These are phyloP conservation scores for Meripilus lineatus DNA, from an alignment of 1,284 basidiomycete genomes.

Conservation along the genomic window DNA sequence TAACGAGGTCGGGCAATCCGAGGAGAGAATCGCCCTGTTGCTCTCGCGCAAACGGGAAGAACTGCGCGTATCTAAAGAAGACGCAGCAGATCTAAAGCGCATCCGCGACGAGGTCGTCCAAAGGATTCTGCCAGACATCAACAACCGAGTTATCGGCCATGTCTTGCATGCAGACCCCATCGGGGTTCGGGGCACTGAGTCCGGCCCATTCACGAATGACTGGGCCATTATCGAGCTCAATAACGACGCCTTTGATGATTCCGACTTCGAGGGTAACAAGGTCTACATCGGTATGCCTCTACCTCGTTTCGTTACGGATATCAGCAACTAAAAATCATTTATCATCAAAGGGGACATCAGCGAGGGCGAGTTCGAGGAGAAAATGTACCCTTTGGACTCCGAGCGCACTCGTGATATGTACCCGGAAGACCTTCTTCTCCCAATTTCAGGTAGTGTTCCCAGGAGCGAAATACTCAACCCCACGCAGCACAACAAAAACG, in stretches of 20 bases:
- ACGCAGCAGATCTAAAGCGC: neutral
- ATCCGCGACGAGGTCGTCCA: neutral
- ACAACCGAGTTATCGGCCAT: neutral
- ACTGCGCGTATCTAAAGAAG: neutral
- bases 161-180: neutral
- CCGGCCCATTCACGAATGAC: slow-evolving; percentile 26
- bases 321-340: too few relatives aligned
- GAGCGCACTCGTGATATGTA: slow-evolving; percentile 22
- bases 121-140: slow-evolving; percentile 14
- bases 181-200: slow-evolving; percentile 11
- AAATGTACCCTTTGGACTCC: neutral
- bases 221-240: slow-evolving; percentile 30
- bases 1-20: neutral
- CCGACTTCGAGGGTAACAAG: slow-evolving; percentile 21
- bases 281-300: slow-evolving; percentile 10
- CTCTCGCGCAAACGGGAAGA: neutral
- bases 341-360: neutral
- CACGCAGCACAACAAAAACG: slow-evolving; percentile 23
- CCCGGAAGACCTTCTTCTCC: slow-evolving; percentile 18
- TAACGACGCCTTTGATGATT: slow-evolving; percentile 23
- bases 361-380: neutral
- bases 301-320: slow-evolving; percentile 1
- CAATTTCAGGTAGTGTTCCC: neutral
- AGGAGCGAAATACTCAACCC: slow-evolving; percentile 2
- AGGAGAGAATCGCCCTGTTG: neutral